These are phyloP conservation scores for Candida neerlandica DNA, from an alignment of 1,139 yeast species.

Conservation along the genomic window DNA sequence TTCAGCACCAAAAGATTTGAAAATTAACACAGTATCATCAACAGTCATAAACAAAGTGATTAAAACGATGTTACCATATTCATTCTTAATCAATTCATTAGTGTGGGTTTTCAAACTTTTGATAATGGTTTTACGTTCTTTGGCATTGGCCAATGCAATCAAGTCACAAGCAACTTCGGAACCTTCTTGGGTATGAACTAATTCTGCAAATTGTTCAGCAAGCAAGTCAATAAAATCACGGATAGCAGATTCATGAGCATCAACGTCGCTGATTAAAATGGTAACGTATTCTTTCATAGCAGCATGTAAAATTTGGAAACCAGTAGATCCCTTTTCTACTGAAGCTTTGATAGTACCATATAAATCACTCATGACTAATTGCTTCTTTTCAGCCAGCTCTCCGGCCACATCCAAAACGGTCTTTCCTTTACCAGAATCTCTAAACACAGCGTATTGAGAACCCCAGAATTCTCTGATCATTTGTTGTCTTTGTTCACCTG, in stretches of 20 bases:
- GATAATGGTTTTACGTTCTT: slow-evolving; percentile 83
- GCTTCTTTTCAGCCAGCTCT: slow-evolving; percentile 82
- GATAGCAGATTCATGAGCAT: slow-evolving; percentile 57
- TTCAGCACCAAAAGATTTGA: slow-evolving; percentile 69
- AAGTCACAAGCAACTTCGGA: slow-evolving; percentile 83
- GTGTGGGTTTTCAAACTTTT: slow-evolving; percentile 75
- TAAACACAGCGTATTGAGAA: slow-evolving; percentile 90
- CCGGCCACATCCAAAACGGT: slow-evolving; percentile 66
- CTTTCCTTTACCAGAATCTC: slow-evolving; percentile 68
- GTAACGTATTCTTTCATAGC: slow-evolving; percentile 89
- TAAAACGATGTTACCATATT: slow-evolving; percentile 81
- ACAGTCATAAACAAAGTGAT: slow-evolving; percentile 81
- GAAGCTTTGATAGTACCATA: slow-evolving; percentile 85
- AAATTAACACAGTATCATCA: slow-evolving; percentile 87
- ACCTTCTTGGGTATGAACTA: slow-evolving; percentile 95
- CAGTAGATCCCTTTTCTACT: slow-evolving; percentile 93
- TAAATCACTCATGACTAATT: slow-evolving; percentile 72
- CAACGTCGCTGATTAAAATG: slow-evolving; percentile 57
- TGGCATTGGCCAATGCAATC: slow-evolving; percentile 83
- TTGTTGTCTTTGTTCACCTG: slow-evolving; percentile 81
- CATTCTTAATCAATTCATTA: slow-evolving; percentile 74
- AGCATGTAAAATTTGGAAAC: slow-evolving; percentile 94
- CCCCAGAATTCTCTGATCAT: slow-evolving; percentile 98
- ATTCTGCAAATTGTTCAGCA: slow-evolving; percentile 88
- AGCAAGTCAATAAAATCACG: slow-evolving; percentile 82